Base-by-base conservation (phyloP, 139 green algal species). In the Coelastrella sp. region DNA sequence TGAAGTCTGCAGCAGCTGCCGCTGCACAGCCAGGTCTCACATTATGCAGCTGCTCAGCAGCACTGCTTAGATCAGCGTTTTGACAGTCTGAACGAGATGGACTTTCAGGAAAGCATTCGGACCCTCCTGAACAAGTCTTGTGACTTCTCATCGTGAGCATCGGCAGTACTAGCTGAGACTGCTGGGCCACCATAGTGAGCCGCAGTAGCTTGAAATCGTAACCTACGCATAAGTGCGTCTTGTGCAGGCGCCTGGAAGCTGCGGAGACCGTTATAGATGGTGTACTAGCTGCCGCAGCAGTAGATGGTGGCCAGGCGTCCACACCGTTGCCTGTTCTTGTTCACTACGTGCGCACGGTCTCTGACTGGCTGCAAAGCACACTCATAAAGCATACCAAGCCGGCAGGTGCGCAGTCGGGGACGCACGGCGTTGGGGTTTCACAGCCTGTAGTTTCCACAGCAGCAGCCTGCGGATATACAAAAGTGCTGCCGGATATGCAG, bases 301-400 rank as follows among this genome's bases (percentile, higher is more conserved):
- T 13, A n/a, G 82, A 19, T 56, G 60, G 22, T 77, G 81, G 22
- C 58, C 5, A 22, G 17, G 56, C 6, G 73, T 22, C 7, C 80
- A 74, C 65, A 32, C 82, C 82, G 23, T 16, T 64, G 13, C 82
- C 82, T 17, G 82, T 88, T 17, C 32, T 78, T 3, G 14, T 56
- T 32, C 82, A 88, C 64, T 88, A 88, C 65, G 65, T 64, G 5
- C 32, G 65, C 13, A 65, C 65, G 3, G 65, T 47, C 0, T 10
- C 74, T 32, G 82, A 88, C 2, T 78, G 82, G 64, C 54, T 78
- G 65, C 82, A 88, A 20, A 54, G n/a, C 5, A 58, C 66, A 16
- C 47, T 88, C 0, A 57, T 88, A 5, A 88, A 88, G 20, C 59
- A 83, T 17, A n/a, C 60, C 7, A 64, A 19, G 3, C 4, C 56